Evolutionary conservation across 2,329 filamentous ascomycete genomes (phyloP).

Genomic region (Claviceps africana): DNA sequence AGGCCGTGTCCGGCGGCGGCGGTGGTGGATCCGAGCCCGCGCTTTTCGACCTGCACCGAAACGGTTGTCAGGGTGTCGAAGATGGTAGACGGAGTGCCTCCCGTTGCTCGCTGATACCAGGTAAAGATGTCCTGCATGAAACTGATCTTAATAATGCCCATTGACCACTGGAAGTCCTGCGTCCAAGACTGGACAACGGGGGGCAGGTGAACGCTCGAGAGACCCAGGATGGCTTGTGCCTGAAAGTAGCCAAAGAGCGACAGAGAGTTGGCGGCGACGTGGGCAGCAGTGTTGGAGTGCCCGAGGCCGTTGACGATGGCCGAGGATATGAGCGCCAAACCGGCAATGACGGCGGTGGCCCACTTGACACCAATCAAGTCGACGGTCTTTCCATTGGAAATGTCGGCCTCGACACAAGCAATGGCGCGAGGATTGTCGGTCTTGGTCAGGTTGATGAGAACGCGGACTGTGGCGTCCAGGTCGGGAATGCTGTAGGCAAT

Average conservation of each 20-base stretch:
- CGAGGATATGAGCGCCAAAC: slow-evolving; percentile 68
- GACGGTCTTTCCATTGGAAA: slow-evolving; percentile 88
- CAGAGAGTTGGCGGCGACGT: slow-evolving; percentile 84
- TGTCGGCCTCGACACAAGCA: slow-evolving; percentile 73
- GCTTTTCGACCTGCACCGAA: slow-evolving; percentile 73
- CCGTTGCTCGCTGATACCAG: slow-evolving; percentile 91
- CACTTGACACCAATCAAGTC: slow-evolving; percentile 80
- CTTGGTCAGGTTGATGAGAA: slow-evolving; percentile 62
- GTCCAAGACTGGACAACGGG: slow-evolving; percentile 89
- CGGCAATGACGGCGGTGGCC: slow-evolving; percentile 77
- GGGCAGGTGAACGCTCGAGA: slow-evolving; percentile 67
- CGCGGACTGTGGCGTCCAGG: slow-evolving; percentile 70
- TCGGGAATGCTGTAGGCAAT: slow-evolving; percentile 86
- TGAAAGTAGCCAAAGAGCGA: slow-evolving; percentile 95
- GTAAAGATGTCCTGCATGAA: slow-evolving; percentile 83
- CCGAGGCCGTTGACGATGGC: slow-evolving; percentile 81
- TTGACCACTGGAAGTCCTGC: slow-evolving; percentile 95
- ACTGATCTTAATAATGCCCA: slow-evolving; percentile 81
- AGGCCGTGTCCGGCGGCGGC: slow-evolving; percentile 20
- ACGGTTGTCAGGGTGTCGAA: slow-evolving; percentile 59
- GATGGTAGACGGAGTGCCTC: slow-evolving; percentile 67
- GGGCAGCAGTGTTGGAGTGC: slow-evolving; percentile 85
- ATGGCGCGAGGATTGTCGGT: slow-evolving; percentile 41
- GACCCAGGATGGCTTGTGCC: slow-evolving; percentile 78
- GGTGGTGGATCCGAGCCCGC: slow-evolving; percentile 22